Base-by-base conservation (phyloP, 2,329 filamentous ascomycete species). In the Didymella keratinophila region DNA sequence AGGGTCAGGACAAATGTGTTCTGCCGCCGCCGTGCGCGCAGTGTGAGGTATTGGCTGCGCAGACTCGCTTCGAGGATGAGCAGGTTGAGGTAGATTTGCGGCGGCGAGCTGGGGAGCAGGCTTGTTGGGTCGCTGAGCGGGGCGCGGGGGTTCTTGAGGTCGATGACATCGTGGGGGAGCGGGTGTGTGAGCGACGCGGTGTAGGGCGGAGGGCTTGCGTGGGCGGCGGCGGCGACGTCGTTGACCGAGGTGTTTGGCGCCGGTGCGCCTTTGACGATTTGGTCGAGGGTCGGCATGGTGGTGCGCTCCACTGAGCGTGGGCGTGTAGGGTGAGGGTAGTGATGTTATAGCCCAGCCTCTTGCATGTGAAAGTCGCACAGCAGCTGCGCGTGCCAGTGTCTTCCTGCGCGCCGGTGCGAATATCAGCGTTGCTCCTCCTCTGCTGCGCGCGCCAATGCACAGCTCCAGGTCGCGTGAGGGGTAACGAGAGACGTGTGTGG, bases 41-140 rank as follows among this genome's bases (percentile, higher is more conserved):
- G 85, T 62, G 93, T 91, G 56, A 99, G 87, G 78, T 96, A 98
- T 71, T 99, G 95, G 23, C 92, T 89, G 65, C 95, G 92, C 34
- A 99, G 83, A 5, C 93, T 97, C 47, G 92, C 93, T 78, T 99
- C 95, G 77, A 99, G 91, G 70, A 99, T 96, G 58, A 99, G 86
- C 23, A 99, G 89, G 78, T 99, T 99, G 71, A 99, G 88, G 80
- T 99, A 99, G 73, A 99, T 97, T 82, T 97, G 95, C 53, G 92
- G 92, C 44, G 93, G 93, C 16, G 92, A 92, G 73, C 91, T 94
- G n/a, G 93, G 93, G 16, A 94, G 87, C 61, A 89, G 87, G 69
- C 88, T 89, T 62, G 94, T 85, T 27, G 92, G 92, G 74, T 96
- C 92, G 56, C 79, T 77, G 56, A 80, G 75, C 70, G 67, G 64